Conservation (phyloP, 768 basidiomycete genomes). For the Boletus tylopilopsis region DNA sequence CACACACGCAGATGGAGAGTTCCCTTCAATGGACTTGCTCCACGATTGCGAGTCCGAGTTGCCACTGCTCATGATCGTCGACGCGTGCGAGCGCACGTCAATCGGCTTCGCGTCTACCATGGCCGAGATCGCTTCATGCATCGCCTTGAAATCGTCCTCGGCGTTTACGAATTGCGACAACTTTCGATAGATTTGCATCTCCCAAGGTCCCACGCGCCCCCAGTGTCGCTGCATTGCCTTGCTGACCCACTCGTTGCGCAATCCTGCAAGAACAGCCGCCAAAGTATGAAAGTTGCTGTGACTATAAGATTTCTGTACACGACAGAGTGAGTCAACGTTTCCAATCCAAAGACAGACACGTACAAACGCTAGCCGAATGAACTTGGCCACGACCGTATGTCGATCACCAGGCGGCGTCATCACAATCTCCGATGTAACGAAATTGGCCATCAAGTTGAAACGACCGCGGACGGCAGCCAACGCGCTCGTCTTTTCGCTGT, state of each 20-base stretch:
- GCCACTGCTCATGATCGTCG: conserved; percentile 48
- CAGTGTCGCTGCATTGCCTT: conserved; percentile 66
- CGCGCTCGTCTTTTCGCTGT: conserved; percentile 62
- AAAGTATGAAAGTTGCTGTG: conserved; percentile 76
- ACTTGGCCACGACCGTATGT: conserved; percentile 63
- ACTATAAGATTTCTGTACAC: conserved; percentile 69
- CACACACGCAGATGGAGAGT: conserved; percentile 58
- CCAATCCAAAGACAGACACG: conserved; percentile 21
- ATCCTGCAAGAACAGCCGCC: conserved; percentile 74
- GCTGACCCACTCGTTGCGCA: conserved; percentile 66
- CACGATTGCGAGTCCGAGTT: conserved; percentile 38
- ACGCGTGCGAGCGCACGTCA: conserved; percentile 49
- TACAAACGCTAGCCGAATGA: conserved; percentile 85
- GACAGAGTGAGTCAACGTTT: not conserved
- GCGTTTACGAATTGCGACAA: conserved; percentile 63
- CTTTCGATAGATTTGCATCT: conserved; percentile 69
- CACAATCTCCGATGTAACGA: conserved; percentile 77
- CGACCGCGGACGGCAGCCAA: conserved; percentile 72
- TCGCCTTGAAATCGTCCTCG: conserved; percentile 68
- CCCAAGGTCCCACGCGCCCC: conserved; percentile 64
- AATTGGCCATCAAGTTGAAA: conserved; percentile 82
- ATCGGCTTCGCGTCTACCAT: conserved; percentile 65
- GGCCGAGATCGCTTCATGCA: conserved; percentile 60
- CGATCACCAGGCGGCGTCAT: conserved; percentile 67
- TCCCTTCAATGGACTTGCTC: conserved; percentile 39